phyloP scores from a whole-genome alignment of 2,329 filamentous ascomycete species.

The Monosporascus ibericus region DNA sequence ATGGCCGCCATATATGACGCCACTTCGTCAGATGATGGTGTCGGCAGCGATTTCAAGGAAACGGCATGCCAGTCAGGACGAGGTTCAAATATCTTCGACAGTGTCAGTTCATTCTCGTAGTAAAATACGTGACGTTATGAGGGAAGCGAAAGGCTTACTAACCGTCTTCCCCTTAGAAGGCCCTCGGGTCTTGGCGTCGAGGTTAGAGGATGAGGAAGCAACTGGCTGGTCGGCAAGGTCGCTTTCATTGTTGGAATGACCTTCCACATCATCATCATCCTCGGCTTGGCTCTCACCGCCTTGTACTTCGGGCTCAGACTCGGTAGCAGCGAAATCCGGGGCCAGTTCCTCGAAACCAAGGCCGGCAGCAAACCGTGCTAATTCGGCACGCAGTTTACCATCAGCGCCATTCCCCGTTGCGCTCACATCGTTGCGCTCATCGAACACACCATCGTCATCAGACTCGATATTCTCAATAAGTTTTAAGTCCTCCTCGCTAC shows the following conservation, averaged over 20 bases:
- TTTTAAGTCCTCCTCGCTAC: constrained; percentile 58
- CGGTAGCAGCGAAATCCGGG: constrained; percentile 31
- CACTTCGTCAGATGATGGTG: constrained; percentile 38
- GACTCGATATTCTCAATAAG: constrained; percentile 52
- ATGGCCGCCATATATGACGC: constrained; percentile 38
- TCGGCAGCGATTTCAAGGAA: constrained; percentile 36
- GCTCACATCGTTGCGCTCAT: constrained; percentile 16
- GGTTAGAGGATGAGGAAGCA: not conserved
- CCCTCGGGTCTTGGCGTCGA: constrained; percentile 21
- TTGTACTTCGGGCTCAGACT: constrained; percentile 24
- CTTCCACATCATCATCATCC: constrained; percentile 28
- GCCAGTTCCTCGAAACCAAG: constrained; percentile 42
- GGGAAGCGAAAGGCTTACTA: constrained; percentile 29
- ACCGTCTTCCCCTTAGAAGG: constrained; percentile 33
- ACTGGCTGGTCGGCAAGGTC: constrained; percentile 12
- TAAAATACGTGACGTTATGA: not conserved
- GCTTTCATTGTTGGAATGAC: constrained; percentile 22
- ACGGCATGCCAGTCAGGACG: constrained; percentile 51
- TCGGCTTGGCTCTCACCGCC: constrained; percentile 31
- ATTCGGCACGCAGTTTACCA: constrained; percentile 42
- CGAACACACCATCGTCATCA: constrained; percentile 35
- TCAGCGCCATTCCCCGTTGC: constrained; percentile 30
- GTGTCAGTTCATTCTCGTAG: constrained; percentile 6
- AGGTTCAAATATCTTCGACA: constrained; percentile 46
- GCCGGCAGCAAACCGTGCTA: constrained; percentile 45